These are phyloP conservation scores for Zelonia costaricensis DNA, from an alignment of 208 protist species.

Conservation along the genomic window DNA sequence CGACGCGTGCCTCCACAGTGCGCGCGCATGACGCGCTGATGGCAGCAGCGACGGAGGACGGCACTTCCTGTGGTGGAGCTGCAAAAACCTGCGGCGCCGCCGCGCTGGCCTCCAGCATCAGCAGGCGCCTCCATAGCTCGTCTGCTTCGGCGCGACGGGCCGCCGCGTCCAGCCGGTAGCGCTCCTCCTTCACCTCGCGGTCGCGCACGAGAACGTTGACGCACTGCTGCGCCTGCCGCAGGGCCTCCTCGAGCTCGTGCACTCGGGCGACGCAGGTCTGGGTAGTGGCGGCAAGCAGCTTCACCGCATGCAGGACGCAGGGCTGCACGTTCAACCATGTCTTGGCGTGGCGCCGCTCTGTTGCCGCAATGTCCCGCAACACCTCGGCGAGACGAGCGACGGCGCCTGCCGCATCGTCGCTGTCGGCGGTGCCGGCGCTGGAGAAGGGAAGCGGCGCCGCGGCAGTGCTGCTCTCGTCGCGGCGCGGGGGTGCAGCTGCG, in stretches of 20 bases:
- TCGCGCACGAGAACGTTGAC: slow-evolving; percentile 53
- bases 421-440: not conserved
- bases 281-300: slow-evolving; percentile 15
- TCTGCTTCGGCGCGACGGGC: slow-evolving; percentile 10
- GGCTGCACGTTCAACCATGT: slow-evolving; percentile 78
- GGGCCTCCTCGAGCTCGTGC: slow-evolving; percentile 26
- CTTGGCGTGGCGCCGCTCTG: slow-evolving; percentile 42
- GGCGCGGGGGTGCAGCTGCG: too few relatives aligned
- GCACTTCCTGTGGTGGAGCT: too few relatives aligned
- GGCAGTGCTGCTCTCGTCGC: not conserved
- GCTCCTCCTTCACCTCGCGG: slow-evolving; percentile 66
- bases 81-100: not conserved
- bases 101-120: slow-evolving; percentile 13
- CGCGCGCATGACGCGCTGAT: not conserved
- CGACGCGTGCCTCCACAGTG: not conserved
- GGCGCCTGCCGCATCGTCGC: not conserved
- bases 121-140: slow-evolving; percentile 20
- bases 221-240: slow-evolving; percentile 34
- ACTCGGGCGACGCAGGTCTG: slow-evolving; percentile 26
- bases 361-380: slow-evolving; percentile 41
- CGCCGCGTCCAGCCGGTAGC: slow-evolving; percentile 52
- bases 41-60: not conserved
- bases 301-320: slow-evolving; percentile 45
- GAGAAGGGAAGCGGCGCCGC: not conserved
- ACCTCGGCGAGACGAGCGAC: slow-evolving; percentile 21